These are phyloP conservation scores for Colletotrichum aenigma DNA, from an alignment of 2,329 filamentous ascomycete genomes.

Conservation along the genomic window DNA sequence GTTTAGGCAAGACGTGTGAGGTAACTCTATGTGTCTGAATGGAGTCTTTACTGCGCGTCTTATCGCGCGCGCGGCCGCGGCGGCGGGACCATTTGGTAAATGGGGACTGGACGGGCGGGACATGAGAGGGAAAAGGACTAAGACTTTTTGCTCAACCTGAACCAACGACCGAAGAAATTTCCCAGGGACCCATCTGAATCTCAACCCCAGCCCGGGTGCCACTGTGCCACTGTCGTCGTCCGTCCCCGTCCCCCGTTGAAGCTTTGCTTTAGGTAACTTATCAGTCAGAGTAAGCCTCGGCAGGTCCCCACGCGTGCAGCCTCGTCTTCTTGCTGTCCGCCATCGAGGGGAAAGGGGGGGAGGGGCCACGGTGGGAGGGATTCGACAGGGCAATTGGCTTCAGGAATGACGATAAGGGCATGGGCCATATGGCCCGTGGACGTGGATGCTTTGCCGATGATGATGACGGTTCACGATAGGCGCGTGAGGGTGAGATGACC, in stretches of 20 bases:
- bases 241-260: neutral
- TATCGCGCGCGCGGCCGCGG: neutral
- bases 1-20: neutral
- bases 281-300: neutral
- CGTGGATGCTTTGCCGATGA: neutral
- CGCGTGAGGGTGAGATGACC: neutral
- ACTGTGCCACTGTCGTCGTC: neutral
- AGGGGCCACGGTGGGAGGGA: neutral
- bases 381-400: neutral
- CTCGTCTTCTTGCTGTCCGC: neutral
- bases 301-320: neutral
- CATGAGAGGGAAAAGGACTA: neutral
- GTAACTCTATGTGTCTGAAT: neutral
- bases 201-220: neutral
- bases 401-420: neutral
- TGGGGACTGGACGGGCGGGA: neutral
- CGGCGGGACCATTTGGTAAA: neutral
- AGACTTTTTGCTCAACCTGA: neutral
- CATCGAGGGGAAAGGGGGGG: neutral
- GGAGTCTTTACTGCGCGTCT: neutral
- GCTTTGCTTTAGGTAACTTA: neutral
- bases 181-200: slow-evolving; percentile 1
- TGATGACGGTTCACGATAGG: neutral
- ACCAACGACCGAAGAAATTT: slow-evolving; percentile 5
- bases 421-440: neutral